Evolutionary conservation across 2,329 filamentous ascomycete species (phyloP), one percentile per base, ranked within the genome.

Genomic region (Cladosporium sp.): DNA sequence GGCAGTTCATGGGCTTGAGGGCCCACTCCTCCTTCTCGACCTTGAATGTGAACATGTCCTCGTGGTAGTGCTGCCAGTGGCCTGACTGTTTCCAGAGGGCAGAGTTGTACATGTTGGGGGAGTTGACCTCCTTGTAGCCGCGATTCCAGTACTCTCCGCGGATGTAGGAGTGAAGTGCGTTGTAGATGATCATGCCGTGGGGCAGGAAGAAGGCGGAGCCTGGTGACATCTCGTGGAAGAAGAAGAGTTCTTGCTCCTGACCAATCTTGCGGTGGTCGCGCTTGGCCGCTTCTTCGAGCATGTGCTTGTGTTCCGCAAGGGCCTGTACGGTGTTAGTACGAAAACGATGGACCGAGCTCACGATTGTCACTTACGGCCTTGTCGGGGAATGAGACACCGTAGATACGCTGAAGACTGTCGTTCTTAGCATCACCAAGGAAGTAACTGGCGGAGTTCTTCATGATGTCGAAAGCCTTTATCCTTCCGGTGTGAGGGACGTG

Each of bases 1-100:
- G 95, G 81, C 95, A 99, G 82, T 98, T 98, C 95, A 98, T 98
- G 32, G 94, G 94, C 82, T 98, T 98, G 61, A 98, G 82, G 18
- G 89, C 93, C 83, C 90, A 93, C 71, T 88, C 84, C 69, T 91
- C 90, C 83, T 97, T 96, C 78, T 97, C 93, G 36, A 90, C 83
- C 55, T 88, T 83, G 72, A 97, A 88, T n/a, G 88, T 89, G 79
- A 93, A 93, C 94, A 98, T 98, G 81, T 97, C 93, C 70, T 98
- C 94, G 76, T 93, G 88, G 83, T 97, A 95, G 77, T 93, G 89
- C 67, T 90, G 87, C 93, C 94, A 97, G 79, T 98, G 95, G 59
- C 95, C 95, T 10, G 93, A 97, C 26, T 88, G 91, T 82, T 97
- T 95, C 95, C 95, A 98, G 15, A 98, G 82, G 7, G 92, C 87